phyloP scores from a whole-genome alignment of 2,329 filamentous ascomycete genomes.

The Pyrenochaeta sp. region DNA sequence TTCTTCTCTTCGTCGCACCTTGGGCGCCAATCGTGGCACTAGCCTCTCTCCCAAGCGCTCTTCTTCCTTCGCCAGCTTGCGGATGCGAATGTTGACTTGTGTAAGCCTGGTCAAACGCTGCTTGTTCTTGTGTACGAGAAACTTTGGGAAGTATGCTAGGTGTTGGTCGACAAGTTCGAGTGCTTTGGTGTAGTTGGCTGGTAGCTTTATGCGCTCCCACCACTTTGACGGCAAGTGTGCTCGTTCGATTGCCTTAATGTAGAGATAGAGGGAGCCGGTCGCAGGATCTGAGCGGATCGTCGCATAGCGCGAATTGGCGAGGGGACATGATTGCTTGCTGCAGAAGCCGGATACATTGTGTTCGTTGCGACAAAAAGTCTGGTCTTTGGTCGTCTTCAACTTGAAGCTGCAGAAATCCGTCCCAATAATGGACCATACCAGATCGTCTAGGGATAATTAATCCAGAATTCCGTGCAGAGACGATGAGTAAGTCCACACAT shows the following conservation, averaged over 20 bases:
- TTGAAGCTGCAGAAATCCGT: slow-evolving; percentile 96
- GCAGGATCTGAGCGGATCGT: slow-evolving; percentile 85
- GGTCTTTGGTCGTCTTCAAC: slow-evolving; percentile 71
- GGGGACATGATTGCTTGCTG: slow-evolving; percentile 75
- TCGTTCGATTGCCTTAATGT: slow-evolving; percentile 84
- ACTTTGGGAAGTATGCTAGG: slow-evolving; percentile 90
- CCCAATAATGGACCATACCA: slow-evolving; percentile 97
- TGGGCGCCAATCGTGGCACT: slow-evolving; percentile 89
- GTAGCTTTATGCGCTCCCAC: slow-evolving; percentile 93
- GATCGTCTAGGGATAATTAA: slow-evolving; percentile 70
- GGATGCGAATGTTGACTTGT: slow-evolving; percentile 83
- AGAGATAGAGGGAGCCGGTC: slow-evolving; percentile 87
- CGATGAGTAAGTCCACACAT: not conserved
- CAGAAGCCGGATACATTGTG: slow-evolving; percentile 62
- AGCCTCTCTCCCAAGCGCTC: slow-evolving; percentile 87
- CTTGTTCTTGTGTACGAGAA: slow-evolving; percentile 93
- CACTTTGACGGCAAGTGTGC: slow-evolving; percentile 83
- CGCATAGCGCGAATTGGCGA: slow-evolving; percentile 92
- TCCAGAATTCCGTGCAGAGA: not conserved
- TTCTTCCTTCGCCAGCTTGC: slow-evolving; percentile 85
- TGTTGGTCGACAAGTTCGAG: slow-evolving; percentile 74
- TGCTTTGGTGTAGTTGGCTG: slow-evolving; percentile 88
- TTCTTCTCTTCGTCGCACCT: slow-evolving; percentile 69
- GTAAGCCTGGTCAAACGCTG: slow-evolving; percentile 91
- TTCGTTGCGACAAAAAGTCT: slow-evolving; percentile 94